Evolutionary conservation across 2,329 filamentous ascomycete genomes (phyloP), one percentile per base, ranked within the genome.

Genomic region (Metarhizium guizhouense): DNA sequence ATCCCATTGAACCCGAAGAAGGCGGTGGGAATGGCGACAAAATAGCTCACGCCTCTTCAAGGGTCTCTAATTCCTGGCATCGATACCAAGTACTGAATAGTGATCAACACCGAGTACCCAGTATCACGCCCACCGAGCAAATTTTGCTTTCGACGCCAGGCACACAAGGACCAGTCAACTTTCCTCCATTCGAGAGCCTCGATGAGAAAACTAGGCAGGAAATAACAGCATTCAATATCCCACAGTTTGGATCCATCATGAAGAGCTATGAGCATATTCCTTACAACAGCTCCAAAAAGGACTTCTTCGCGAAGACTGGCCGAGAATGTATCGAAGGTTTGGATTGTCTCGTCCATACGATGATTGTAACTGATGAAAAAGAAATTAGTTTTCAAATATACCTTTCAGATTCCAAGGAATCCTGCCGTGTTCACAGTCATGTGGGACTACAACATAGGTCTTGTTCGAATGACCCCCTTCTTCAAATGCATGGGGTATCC

Each of bases 381-480:
- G 18, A 30, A 47, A 43, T 6, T 18, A 94, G 89, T 90, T 30
- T 92, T 92, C 68, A 84, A 91, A 63, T 97, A 96, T 70, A 84
- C 82, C 40, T 96, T 95, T 76, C 81, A 78, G 62, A 68, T 87
- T 3, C 88, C 88, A 0, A 83, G 78, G 11, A 81, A 87, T 49
- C 79, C 85, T 2, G 79, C 77, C 59, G 77, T 81, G 53, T 92
- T 87, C 68, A 83, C 82, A 1, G 85, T 97, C 58, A 91, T 96
- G 83, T 99, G 94, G 94, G 94, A 99, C 70, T 96, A 96, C 74
- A 93, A 95, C 64, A 84, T 93, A 59, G 94, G 94, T 8, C 84
- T 97, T 34, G 92, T 97, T 59, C 86, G 93, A 59, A 95, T 95
- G 71, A 96, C 92, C 2, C 88, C 91, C 32, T 89, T 97, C 67